Evolutionary conservation across 2,329 filamentous ascomycete genomes (phyloP), one percentile per base, ranked within the genome.

Genomic region (Aspergillus niger): DNA sequence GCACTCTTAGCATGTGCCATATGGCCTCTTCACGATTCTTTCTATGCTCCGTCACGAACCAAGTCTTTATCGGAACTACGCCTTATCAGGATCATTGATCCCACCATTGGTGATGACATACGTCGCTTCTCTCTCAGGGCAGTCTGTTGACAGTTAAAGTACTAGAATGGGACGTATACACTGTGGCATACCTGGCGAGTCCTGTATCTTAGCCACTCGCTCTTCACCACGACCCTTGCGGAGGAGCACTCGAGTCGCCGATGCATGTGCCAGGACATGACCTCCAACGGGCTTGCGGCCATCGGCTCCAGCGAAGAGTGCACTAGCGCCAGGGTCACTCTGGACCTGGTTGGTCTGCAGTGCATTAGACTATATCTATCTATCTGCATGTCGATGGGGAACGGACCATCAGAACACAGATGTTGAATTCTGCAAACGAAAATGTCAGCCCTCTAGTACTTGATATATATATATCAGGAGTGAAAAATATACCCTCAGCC

Each of bases 101-200:
- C 87, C 87, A 32, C 87, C 88, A 63, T 83, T 87, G 28, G 86
- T 89, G 67, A 90, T 90, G 64, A 90, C 82, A 73, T 90, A 90
- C 2, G 85, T 89, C 26, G 88, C 87, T 74, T 90, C 87, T 52
- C 82, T 82, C 72, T 90, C 87, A 5, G 88, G 86, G 68, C 87
- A 89, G 68, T 89, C 87, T 86, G 26, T 6, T 57, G 22, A 41
- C 17, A n/a, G 63, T 62, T 11, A 68, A 65, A 39, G 20, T 22
- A 1, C 7, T 43, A 43, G n/a, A 28, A 49, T 28, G 61, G 47
- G 44, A 53, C 57, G 10, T 22, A 28, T 22, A 24, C 3, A 53
- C 13, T 53, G 24, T 41, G 15, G 68, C 74, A 59, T 72, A 89
- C 86, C 86, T 60, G 86, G 86, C 36, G 85, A 89, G 69, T 89